Evolutionary conservation across 2,329 filamentous ascomycete genomes (phyloP), one percentile per base, ranked within the genome.

Genomic region (Blumeria graminis): DNA sequence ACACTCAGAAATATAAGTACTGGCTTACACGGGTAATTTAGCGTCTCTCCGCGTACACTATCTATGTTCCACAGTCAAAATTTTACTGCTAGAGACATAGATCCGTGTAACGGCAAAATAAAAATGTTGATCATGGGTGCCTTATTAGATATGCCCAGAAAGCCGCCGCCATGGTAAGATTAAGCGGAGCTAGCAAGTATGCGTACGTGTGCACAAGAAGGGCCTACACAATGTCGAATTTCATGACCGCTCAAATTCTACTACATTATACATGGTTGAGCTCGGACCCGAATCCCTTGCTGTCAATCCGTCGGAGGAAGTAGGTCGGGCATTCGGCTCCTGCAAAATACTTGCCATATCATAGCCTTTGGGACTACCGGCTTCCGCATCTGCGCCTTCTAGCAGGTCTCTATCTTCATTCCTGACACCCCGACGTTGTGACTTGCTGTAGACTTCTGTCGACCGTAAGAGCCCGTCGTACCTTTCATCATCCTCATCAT

Each of bases 381-480:
- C 80, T 61, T 80, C 78, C 1, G 80, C 84, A 65, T 90, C 85
- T 1, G 81, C 82, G 0, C 83, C 85, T 61, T 84, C 82, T 13
- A 89, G 69, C 13, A 89, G 68, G 65, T 86, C 84, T 56, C 80
- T 71, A 67, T 88, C 83, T 53, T 77, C 75, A 56, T 78, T 81
- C 60, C 77, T 73, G 18, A 84, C 80, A 55, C 78, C 78, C 58
- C 80, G 73, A 28, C 77, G 72, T 63, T 83, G 80, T 0, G 75
- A 69, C 59, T 83, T 80, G 6, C 74, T 73, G 32, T 68, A 69
- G 57, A 82, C 80, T 7, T 72, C 72, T 22, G 8, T 39, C n/a
- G 8, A 3, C 34, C 55, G 22, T 22, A 11, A 28, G 22, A 28
- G 22, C 8, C 54, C 54, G 32, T 34, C 54, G 34, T 69, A 62